Base-by-base conservation (phyloP, 2,329 filamentous ascomycete genomes). In the Fusarium sp. region DNA sequence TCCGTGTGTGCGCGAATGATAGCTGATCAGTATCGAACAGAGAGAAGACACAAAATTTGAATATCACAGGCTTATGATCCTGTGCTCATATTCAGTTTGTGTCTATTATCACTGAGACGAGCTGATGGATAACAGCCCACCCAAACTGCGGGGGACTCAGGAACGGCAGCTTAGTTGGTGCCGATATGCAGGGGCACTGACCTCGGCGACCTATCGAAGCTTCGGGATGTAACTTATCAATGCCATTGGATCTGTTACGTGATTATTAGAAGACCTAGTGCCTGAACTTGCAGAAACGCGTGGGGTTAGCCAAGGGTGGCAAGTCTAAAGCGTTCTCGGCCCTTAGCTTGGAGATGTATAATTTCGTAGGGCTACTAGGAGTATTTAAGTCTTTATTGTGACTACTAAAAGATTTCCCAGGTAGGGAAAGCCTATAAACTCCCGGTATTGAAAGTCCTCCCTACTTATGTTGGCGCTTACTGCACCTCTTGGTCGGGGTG, bases 121-220 rank as follows among this genome's bases (percentile, higher is more conserved):
- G 51, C 12, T n/a, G 4, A 39, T 28, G 34, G 34, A 54, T 11
- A 55, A n/a, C 36, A 54, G 4, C 45, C 34, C 34, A 41, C 36
- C 4, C n/a, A 26, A 28, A 26, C 38, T 51, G 56, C 17, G 50
- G 64, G 64, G 64, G 26, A 45, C n/a, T 64, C 26, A 38, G 45
- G 47, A 34, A 47, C 44, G 17, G 38, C 22, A 63, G 22, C 41
- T 44, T 52, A 36, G 28, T 47, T 10, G 22, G 22, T 20, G 15
- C 17, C 12, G 36, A 28, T 39, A 68, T 44, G 64, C 65, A 69
- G 65, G 66, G 64, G 66, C 63, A 51, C 13, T 17, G 51, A 28
- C 24, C 28, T 32, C 12, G 13, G 32, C n/a, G 26, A 26, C 63
- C 65, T 34, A 47, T 50, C 42, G 41, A 62, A 24, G 24, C 55